Evolutionary conservation across 2,329 filamentous ascomycete species (phyloP).

Genomic region (Nemania bipapillata): DNA sequence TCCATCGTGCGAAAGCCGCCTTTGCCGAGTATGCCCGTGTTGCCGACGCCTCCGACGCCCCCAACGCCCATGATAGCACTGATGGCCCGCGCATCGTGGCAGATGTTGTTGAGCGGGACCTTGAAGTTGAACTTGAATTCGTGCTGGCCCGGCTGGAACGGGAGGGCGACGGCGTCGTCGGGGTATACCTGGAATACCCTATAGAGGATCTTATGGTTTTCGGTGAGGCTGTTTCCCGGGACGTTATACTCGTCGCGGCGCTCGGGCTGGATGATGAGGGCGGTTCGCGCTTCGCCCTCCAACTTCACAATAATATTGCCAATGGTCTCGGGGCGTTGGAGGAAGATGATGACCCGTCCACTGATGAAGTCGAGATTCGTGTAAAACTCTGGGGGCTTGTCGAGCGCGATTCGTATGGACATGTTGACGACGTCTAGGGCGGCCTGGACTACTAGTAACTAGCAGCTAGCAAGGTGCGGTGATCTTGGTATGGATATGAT

Average conservation of each 20-base stretch:
- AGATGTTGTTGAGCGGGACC: conserved; percentile 79
- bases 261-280: conserved; percentile 65
- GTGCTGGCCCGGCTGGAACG: conserved; percentile 72
- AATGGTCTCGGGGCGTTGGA: conserved; percentile 75
- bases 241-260: conserved; percentile 54
- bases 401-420: conserved; percentile 74
- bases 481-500: neutral
- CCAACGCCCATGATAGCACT: conserved; percentile 64
- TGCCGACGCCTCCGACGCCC: conserved; percentile 58
- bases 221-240: conserved; percentile 60
- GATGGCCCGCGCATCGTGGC: conserved; percentile 66
- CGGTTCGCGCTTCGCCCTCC: conserved; percentile 79
- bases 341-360: conserved; percentile 67
- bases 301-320: conserved; percentile 83
- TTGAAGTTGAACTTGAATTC: conserved; percentile 83
- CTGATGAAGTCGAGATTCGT: conserved; percentile 81
- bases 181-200: conserved; percentile 78
- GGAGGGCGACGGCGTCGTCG: conserved; percentile 59
- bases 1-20: conserved; percentile 70
- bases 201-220: conserved; percentile 80
- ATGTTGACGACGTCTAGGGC: conserved; percentile 57
- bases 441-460: no score
- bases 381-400: conserved; percentile 75
- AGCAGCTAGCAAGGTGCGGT: neutral
- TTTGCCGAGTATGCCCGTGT: conserved; percentile 59